phyloP scores from a whole-genome alignment of 208 protist species.

The Eutreptiella sp. region DNA sequence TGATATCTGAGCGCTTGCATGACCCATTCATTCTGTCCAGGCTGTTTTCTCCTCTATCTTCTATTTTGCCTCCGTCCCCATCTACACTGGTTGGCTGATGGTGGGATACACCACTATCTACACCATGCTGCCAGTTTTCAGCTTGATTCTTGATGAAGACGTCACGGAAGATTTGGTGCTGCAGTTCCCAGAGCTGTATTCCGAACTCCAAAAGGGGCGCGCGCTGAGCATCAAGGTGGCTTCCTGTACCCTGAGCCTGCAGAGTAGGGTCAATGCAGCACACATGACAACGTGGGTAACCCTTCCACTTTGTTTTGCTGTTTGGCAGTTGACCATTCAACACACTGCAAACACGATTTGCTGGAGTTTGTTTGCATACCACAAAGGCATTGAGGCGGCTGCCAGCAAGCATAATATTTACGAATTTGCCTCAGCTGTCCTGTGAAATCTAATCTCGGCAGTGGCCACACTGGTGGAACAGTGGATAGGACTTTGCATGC shows the following conservation, averaged over 20 bases:
- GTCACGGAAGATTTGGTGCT: slow-evolving; percentile 78
- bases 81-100: slow-evolving; percentile 92
- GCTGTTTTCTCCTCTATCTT: slow-evolving; percentile 94
- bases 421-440: too few species aligned
- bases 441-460: too few species aligned
- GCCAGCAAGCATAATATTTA: too few species aligned
- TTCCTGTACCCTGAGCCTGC: background rate
- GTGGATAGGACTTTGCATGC: too few species aligned
- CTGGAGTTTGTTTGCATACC: too few species aligned
- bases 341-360: too few species aligned
- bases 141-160: slow-evolving; percentile 94
- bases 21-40: too few species aligned
- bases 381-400: too few species aligned
- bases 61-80: slow-evolving; percentile 89
- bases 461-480: too few species aligned
- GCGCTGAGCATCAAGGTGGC: slow-evolving; percentile 65
- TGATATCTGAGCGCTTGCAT: too few species aligned
- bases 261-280: slow-evolving; percentile 2
- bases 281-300: background rate
- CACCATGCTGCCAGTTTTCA: slow-evolving; percentile 95
- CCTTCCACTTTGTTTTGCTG: slow-evolving; percentile 24
- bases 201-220: slow-evolving; percentile 89
- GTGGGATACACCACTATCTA: slow-evolving; percentile 96
- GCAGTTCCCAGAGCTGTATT: slow-evolving; percentile 94
- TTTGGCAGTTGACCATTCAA: too few species aligned